These are phyloP conservation scores for Polytrichum formosum DNA, from an alignment of 225 moss, liverwort and hornwort genomes.

Conservation along the genomic window DNA sequence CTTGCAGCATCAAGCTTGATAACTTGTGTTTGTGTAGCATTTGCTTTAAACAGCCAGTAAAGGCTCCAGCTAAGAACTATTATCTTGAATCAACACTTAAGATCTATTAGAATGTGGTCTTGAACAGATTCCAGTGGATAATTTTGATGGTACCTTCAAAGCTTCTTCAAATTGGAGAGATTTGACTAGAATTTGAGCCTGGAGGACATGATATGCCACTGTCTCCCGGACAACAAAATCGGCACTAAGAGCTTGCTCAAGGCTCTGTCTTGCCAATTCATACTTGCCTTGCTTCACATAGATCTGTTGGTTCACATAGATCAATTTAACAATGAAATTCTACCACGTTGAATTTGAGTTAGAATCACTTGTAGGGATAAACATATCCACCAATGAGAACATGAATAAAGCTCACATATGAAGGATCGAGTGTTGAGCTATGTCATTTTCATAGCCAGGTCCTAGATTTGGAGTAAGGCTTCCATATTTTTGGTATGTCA, in stretches of 20 bases:
- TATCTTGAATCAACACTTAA: background rate
- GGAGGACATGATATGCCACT: slow-evolving; percentile 55
- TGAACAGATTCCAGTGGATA: background rate
- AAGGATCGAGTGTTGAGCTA: too few species aligned
- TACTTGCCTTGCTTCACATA: slow-evolving; percentile 53
- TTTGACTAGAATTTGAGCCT: slow-evolving; percentile 62
- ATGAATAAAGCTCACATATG: background rate
- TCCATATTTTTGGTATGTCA: too few species aligned
- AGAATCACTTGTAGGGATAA: background rate
- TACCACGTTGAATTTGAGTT: background rate
- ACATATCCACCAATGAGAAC: too few species aligned
- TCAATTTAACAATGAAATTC: too few species aligned
- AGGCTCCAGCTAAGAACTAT: too few species aligned
- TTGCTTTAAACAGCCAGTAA: too few species aligned
- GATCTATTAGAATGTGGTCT: background rate
- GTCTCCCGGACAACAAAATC: slow-evolving; percentile 64
- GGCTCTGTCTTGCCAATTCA: slow-evolving; percentile 69
- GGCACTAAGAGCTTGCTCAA: slow-evolving; percentile 76
- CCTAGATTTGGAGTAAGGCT: too few species aligned
- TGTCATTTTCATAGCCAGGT: too few species aligned
- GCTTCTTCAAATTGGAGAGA: slow-evolving; percentile 57
- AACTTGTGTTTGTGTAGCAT: too few species aligned
- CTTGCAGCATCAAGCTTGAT: background rate
- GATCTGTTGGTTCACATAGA: slow-evolving; percentile 33
- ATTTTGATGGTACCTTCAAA: slow-evolving; percentile 39